Base-by-base conservation (phyloP, 2,329 filamentous ascomycete genomes). In the Alternaria novae-zelandiae region DNA sequence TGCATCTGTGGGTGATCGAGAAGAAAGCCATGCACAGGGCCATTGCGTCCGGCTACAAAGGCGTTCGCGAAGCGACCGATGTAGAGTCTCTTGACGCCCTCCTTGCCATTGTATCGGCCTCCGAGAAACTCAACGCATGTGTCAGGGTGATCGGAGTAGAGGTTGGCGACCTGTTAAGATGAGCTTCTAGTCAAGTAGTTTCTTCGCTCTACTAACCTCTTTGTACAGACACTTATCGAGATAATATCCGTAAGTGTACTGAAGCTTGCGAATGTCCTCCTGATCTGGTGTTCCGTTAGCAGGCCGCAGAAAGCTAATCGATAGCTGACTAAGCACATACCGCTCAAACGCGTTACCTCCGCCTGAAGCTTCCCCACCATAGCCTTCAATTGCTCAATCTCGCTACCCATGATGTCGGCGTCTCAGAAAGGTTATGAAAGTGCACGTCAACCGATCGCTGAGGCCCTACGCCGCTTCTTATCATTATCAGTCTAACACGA, bases 221-320 rank as follows among this genome's bases (percentile, higher is more conserved):
- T 86, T 82, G 75, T 87, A 88, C 2, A 88, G 79, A 63, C 86
- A 88, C 67, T 88, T 88, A 77, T 88, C 86, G 25, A 88, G 79
- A 71, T 87, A 88, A 74, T 88, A 87, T 25, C 86, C 86, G 73
- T 87, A 88, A 64, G 85, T 87, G 79, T 85, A 86, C 70, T 87
- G 86, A 4, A 84, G 81, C 71, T 86, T 87, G 60, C 84, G 83
- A 50, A 87, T 82, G 66, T 87, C 84, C 36, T 84, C 83, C 71
- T 87, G 84, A 61, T 86, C 85, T 85, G 56, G 32, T 21, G 28
- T 41, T 61, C 21, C 21, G 55, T 72, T 54, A 71, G 66, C 60
- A 46, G 32, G 20, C 30, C 54, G 53, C 43, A 54, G 30, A 36
- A 62, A 57, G 44, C 46, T 12, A 30, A 30, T 36, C 10, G 26